A percentile compares a stretch with the other conserved stretches of the same genome.
Evolutionary conservation across 2,329 filamentous ascomycete species (phyloP).

Genomic region (Diplodia intermedia): DNA sequence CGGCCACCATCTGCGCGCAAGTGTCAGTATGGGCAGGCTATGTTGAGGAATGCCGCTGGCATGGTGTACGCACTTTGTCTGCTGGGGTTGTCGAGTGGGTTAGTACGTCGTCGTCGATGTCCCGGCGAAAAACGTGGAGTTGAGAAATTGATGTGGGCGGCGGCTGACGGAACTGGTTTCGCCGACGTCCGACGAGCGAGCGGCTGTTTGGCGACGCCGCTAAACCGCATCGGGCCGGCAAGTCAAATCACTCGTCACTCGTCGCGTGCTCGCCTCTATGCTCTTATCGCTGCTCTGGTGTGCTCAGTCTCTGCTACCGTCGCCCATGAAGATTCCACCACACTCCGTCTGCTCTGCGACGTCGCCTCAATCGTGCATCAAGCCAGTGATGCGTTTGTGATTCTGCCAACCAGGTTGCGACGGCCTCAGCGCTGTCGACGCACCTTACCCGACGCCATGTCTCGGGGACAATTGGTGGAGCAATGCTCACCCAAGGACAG

Average conservation of each 20-base stretch:
- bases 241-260: background rate
- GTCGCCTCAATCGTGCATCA: background rate
- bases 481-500: background rate
- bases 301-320: background rate
- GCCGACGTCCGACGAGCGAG: slow-evolving; percentile 19
- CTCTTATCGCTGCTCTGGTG: background rate
- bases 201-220: background rate
- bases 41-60: slow-evolving; percentile 1
- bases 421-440: background rate
- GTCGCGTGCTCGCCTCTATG: background rate
- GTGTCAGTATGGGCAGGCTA: slow-evolving; percentile 38
- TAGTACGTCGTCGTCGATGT: slow-evolving; percentile 32
- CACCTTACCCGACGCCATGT: background rate
- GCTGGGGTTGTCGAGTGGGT: slow-evolving; percentile 44
- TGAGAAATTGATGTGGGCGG: slow-evolving; percentile 29
- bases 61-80: slow-evolving; percentile 46
- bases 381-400: background rate
- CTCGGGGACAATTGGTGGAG: background rate
- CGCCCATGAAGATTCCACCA: background rate
- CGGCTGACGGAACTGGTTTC: slow-evolving; percentile 25
- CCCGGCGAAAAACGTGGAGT: slow-evolving; percentile 28
- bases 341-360: background rate
- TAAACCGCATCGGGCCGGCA: slow-evolving; percentile 11
- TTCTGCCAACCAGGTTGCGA: background rate
- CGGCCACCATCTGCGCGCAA: slow-evolving; percentile 83